phyloP scores from a whole-genome alignment of 148 eudicot species.

The Limonium bicolor region DNA sequence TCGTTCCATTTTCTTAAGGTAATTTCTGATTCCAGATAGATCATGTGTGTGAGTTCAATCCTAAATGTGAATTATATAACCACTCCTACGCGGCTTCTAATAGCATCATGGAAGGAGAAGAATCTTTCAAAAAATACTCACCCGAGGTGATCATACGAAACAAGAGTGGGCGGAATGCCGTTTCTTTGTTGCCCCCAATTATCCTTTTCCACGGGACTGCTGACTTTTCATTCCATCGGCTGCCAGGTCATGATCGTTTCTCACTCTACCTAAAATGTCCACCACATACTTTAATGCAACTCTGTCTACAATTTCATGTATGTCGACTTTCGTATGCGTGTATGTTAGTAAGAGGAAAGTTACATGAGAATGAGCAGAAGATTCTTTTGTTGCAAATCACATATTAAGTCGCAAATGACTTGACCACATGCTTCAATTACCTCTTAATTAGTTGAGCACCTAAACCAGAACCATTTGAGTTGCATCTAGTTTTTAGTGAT shows the following conservation, averaged over 20 bases:
- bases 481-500: too few relatives aligned
- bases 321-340: too few relatives aligned
- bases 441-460: too few relatives aligned
- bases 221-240: constrained; percentile 79
- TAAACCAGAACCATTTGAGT: too few relatives aligned
- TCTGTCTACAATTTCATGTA: too few relatives aligned
- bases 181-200: constrained; percentile 51
- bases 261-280: neutral
- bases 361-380: too few relatives aligned
- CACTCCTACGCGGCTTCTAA: neutral
- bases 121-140: constrained; percentile 49
- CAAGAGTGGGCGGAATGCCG: constrained; percentile 31
- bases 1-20: constrained; percentile 85
- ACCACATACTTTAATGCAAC: too few relatives aligned
- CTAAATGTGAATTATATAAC: neutral
- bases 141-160: constrained; percentile 64
- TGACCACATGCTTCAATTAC: too few relatives aligned
- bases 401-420: too few relatives aligned
- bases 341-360: too few relatives aligned
- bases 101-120: constrained; percentile 96
- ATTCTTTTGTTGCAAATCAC: too few relatives aligned
- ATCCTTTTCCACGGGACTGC: constrained; percentile 72
- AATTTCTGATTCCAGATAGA: neutral
- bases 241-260: constrained; percentile 39
- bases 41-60: neutral